These are phyloP conservation scores for Pelargonium cotyledonis DNA, from an alignment of 441 rosid genomes.

Conservation along the genomic window DNA sequence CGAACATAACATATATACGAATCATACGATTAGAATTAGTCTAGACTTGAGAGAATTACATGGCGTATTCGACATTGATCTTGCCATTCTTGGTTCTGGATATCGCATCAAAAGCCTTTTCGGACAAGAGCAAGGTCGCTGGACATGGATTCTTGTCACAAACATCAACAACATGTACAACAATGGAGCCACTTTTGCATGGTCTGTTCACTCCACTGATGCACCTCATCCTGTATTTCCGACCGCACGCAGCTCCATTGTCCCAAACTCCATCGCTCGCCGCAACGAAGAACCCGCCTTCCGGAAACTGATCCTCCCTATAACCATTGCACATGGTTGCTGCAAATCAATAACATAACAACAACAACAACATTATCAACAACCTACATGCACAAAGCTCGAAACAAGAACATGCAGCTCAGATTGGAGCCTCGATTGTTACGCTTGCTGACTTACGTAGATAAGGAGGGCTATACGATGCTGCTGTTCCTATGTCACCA, in stretches of 20 bases:
- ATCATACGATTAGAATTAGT: too few species aligned
- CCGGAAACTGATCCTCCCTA: conserved; percentile 1
- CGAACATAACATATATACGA: too few species aligned
- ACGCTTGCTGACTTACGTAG: neutral
- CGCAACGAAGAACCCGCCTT: neutral
- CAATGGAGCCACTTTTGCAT: neutral
- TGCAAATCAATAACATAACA: neutral
- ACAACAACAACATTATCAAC: neutral
- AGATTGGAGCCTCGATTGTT: too few species aligned
- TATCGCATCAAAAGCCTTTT: neutral
- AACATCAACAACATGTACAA: neutral
- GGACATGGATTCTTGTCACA: conserved; percentile 1
- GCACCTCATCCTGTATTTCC: conserved; percentile 5
- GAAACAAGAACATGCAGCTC: too few species aligned
- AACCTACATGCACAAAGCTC: neutral
- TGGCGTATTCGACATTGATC: conserved; percentile 2
- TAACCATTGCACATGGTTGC: conserved; percentile 1
- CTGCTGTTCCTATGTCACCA: neutral
- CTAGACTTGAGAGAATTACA: neutral
- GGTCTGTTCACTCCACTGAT: conserved; percentile 3
- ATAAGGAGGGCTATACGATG: conserved; percentile 3
- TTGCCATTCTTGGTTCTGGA: neutral
- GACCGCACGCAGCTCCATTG: conserved; percentile 5
- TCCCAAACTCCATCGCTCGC: neutral
- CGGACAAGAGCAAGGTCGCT: neutral